phyloP scores from a whole-genome alignment of 208 protist species.

The Trypanosoma cruzi region DNA sequence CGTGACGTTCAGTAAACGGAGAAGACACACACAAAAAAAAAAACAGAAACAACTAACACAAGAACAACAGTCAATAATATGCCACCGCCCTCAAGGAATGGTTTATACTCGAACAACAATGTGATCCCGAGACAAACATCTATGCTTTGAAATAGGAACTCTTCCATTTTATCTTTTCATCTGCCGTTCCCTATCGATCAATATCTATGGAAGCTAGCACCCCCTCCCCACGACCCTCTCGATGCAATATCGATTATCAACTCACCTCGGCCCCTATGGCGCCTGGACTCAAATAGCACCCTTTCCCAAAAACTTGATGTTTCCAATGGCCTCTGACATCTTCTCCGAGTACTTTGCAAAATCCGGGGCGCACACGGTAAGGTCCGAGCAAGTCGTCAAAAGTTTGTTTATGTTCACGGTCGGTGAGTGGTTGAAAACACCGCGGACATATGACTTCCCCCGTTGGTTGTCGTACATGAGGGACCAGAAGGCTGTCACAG shows the following conservation, averaged over 20 bases:
- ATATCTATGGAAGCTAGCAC: too few relatives aligned
- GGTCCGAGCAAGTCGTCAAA: neutral
- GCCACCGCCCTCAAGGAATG: neutral
- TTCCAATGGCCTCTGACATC: constrained; percentile 24
- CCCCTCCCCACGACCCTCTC: neutral
- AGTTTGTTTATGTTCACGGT: constrained; percentile 27
- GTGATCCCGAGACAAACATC: neutral
- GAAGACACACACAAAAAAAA: neutral
- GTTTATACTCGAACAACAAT: neutral
- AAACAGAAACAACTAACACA: neutral
- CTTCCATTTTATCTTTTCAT: constrained; percentile 5
- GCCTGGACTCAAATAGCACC: neutral
- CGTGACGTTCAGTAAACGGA: neutral
- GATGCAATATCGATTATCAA: neutral
- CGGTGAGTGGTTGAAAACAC: constrained; percentile 33
- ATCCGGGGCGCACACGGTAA: constrained; percentile 1
- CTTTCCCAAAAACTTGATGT: constrained; percentile 27
- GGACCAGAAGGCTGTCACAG: constrained; percentile 44
- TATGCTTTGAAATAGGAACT: neutral
- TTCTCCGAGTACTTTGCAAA: constrained; percentile 5
- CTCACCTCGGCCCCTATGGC: neutral
- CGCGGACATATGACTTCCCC: constrained; percentile 45
- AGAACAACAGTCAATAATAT: neutral
- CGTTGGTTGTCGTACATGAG: constrained; percentile 56
- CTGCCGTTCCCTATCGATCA: neutral